These are phyloP conservation scores for Vanderwaltozyma polyspora DNA, from an alignment of 805 yeast species.

Conservation along the genomic window DNA sequence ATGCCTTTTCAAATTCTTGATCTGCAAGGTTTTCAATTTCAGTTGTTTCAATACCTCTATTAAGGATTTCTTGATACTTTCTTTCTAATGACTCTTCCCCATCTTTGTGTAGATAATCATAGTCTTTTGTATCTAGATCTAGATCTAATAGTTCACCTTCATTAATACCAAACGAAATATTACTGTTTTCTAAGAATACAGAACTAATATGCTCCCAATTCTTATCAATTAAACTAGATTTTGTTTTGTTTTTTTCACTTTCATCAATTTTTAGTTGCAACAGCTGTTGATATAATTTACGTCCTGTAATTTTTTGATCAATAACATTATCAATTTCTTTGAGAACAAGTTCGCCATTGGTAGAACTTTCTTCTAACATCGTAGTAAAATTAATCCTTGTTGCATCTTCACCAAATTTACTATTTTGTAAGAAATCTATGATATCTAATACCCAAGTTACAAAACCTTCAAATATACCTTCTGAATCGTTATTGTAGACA, in stretches of 20 bases:
- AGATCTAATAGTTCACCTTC: constrained; percentile 39
- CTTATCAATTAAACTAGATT: constrained; percentile 14
- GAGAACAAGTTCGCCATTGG: constrained; percentile 23
- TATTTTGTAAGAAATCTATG: constrained; percentile 49
- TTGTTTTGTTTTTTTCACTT: constrained; percentile 9
- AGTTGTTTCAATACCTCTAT: constrained; percentile 9
- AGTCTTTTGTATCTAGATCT: constrained; percentile 24
- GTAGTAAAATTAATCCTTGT: constrained; percentile 36
- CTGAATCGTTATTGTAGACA: constrained; percentile 67
- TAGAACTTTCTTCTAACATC: constrained; percentile 12
- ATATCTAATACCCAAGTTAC: constrained; percentile 65
- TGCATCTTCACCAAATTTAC: constrained; percentile 34
- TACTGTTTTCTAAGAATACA: constrained; percentile 31
- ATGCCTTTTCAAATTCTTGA: constrained; percentile 2
- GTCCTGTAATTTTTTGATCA: constrained; percentile 27
- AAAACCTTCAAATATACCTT: constrained; percentile 58
- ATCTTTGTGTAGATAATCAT: constrained; percentile 11
- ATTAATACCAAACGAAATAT: constrained; percentile 37
- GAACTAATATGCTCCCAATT: constrained; percentile 37
- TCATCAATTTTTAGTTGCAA: constrained; percentile 17
- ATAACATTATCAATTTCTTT: constrained; percentile 32
- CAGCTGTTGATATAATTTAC: constrained; percentile 23
- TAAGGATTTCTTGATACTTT: constrained; percentile 20
- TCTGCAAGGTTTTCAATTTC: constrained; percentile 19
- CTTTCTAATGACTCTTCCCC: constrained; percentile 21